A percentile compares a stretch with the other conserved stretches of the same genome.
Evolutionary conservation across 2,329 filamentous ascomycete species (phyloP).

Genomic region (Ceratocystis papillata): DNA sequence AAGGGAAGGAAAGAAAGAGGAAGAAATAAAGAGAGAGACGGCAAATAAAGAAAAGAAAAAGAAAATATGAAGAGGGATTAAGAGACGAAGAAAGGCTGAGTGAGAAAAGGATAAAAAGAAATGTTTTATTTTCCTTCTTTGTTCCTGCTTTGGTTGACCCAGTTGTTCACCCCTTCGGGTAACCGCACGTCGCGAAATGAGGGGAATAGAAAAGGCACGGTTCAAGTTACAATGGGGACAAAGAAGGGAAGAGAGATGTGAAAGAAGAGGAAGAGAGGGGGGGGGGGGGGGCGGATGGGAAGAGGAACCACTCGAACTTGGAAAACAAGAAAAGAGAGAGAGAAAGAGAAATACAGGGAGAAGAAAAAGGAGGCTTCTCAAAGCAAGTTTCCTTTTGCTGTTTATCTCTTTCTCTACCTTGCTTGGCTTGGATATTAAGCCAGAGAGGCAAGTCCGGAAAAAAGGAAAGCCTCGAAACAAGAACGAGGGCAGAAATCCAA

Average conservation of each 20-base stretch:
- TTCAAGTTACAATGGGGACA: slow-evolving; percentile 6
- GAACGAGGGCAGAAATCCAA: background rate
- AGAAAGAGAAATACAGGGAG: background rate
- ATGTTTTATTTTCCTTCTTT: background rate
- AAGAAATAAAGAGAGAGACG: slow-evolving; percentile 28
- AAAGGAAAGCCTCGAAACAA: background rate
- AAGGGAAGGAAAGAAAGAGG: background rate
- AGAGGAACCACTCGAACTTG: background rate
- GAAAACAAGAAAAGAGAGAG: background rate
- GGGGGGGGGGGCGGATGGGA: background rate
- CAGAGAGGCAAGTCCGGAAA: background rate
- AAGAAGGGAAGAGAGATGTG: background rate
- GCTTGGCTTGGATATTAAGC: background rate
- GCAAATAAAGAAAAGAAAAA: slow-evolving; percentile 23
- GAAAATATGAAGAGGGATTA: background rate
- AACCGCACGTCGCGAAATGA: slow-evolving; percentile 10
- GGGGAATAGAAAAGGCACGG: slow-evolving; percentile 12
- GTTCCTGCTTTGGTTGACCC: background rate
- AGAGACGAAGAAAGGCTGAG: slow-evolving; percentile 29
- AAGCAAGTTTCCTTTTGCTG: background rate
- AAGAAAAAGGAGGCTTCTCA: background rate
- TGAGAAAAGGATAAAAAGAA: slow-evolving; percentile 23
- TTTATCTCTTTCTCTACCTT: background rate
- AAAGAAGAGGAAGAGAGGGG: background rate
- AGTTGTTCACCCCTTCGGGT: slow-evolving; percentile 4